phyloP scores from a whole-genome alignment of 176 grass and related monocot genomes.

The Oryza coarctata region DNA sequence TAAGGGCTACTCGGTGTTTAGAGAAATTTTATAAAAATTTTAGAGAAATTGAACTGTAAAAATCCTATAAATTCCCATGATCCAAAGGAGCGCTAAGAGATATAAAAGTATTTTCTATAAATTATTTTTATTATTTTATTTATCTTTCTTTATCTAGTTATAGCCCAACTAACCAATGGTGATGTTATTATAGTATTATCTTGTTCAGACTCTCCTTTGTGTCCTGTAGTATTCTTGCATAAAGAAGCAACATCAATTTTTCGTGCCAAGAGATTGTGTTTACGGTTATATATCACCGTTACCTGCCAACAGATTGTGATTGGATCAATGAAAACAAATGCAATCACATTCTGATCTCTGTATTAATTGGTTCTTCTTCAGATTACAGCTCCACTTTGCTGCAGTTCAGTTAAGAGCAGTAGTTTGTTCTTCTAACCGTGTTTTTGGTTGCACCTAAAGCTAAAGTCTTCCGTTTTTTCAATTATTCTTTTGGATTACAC shows the following conservation, averaged over 20 bases:
- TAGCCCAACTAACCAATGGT: too few species aligned
- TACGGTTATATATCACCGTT: too few species aligned
- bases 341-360: background rate
- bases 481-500: too few species aligned
- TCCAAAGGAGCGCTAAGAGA: too few species aligned
- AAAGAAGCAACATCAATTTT: constrained; percentile 22
- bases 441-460: background rate
- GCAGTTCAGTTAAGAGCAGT: background rate
- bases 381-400: too few species aligned
- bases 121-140: too few species aligned
- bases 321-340: background rate
- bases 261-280: background rate
- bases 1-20: too few species aligned
- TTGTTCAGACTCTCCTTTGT: background rate
- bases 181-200: background rate
- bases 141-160: too few species aligned
- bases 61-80: too few species aligned
- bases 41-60: too few species aligned
- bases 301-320: background rate
- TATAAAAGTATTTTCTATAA: too few species aligned
- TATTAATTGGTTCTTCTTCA: background rate
- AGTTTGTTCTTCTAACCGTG: background rate
- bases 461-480: background rate
- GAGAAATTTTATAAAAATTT: too few species aligned
- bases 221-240: background rate